Base-by-base conservation (phyloP, 2,329 filamentous ascomycete genomes). In the Rutstroemia sp. region DNA sequence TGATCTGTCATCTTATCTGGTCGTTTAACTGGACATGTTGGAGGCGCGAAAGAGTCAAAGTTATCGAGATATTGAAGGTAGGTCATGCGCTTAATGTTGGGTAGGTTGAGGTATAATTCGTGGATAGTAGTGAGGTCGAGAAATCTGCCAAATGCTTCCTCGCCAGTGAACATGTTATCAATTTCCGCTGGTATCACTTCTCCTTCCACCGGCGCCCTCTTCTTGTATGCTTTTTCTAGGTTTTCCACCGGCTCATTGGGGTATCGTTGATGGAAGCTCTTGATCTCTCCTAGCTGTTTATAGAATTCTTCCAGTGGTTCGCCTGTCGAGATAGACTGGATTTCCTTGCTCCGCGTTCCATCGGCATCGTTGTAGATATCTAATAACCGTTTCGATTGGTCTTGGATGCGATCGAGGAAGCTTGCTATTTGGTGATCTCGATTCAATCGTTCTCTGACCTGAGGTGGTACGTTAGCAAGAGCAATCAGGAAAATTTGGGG, bases 221-320 rank as follows among this genome's bases (percentile, higher is more conserved):
- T 79, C 47, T 91, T 90, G 76, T 99, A 99, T 38, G 92, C 88
- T 64, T 87, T 83, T 74, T 99, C 95, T 14, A 96, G 83, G 66
- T 97, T 96, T 72, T 99, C 94, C 48, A 95, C 89, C 30, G 89
- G 90, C 70, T 96, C 90, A 73, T 95, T 95, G 1, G 92, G 92
- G 68, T 99, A 96, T 65, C 87, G 84, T 58, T 86, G 82, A 72
- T 99, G 92, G 69, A 95, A 95, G 48, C 88, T 84, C 67, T 91
- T 94, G 67, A 96, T 87, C 25, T 86, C 82, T 57, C 82, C 78
- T 16, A 95, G 75, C 67, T 95, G 88, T 63, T 86, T 88, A 76
- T 96, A 92, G 73, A 99, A 99, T 61, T 92, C 86, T 45, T 91
- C 88, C 70, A 96, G 90, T 0, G 89, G 83, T 64, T 97, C 92